Evolutionary conservation across 139 green algal species (phyloP), one percentile per base, ranked within the genome.

Genomic region (Chlorella sorokiniana): DNA sequence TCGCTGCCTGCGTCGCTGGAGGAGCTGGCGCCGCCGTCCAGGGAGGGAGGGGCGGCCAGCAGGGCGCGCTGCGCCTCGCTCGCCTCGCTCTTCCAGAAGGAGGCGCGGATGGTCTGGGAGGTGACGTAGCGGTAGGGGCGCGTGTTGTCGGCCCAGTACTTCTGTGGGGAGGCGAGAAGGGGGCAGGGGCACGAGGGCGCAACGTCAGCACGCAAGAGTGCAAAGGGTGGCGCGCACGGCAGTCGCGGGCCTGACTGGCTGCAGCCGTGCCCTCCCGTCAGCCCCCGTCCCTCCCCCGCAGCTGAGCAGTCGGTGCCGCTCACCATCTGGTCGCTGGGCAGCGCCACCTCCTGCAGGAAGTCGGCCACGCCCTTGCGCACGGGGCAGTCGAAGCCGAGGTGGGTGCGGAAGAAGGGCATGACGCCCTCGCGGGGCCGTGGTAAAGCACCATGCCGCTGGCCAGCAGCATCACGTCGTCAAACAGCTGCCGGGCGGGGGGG

Each of bases 301-400:
- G n/a, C n/a, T n/a, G n/a, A n/a, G n/a, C n/a, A n/a, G n/a, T n/a
- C n/a, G n/a, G n/a, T n/a, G n/a, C n/a, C n/a, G n/a, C n/a, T 56
- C 48, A 11, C 48, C 16, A 56, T 16, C 48, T 92, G 88, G 83
- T 92, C 89, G 6, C 76, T 86, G 35, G 70, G 71, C 38, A 83
- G 84, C 31, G 88, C 88, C 37, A 94, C 87, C 84, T 94, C 90
- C 76, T 94, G 90, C 86, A 94, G 72, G 79, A 94, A 94, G 52
- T 95, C 91, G 45, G 91, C 91, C 48, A 90, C 77, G 59, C 86
- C 91, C 68, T 89, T 89, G 29, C 88, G 81, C 61, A 83, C 77
- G 41, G 91, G 91, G 78, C 91, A 94, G 4, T 85, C 29, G 76
- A 94, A 94, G 45, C 91, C 91, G 27, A 92, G 76, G 33, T 86